Percentiles rank a stretch among this genome's conserved stretches.
Evolutionary conservation across 768 basidiomycete genomes (phyloP).

Genomic region (Tremella mesenterica): DNA sequence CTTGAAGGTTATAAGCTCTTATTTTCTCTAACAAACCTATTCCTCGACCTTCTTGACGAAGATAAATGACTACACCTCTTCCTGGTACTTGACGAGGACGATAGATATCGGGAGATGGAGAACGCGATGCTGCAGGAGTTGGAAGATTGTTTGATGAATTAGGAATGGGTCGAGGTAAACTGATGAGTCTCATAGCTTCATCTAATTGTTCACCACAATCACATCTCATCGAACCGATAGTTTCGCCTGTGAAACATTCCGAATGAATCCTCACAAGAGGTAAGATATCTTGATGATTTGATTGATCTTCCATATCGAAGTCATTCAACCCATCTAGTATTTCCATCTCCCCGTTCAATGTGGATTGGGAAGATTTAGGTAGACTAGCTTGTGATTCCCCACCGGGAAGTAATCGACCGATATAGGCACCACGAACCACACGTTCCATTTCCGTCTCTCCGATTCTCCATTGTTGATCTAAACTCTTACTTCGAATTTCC

Average conservation of each 20-base stretch:
- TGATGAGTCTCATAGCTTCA: slow-evolving; percentile 71
- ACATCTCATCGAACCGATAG: slow-evolving; percentile 94
- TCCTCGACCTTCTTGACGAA: slow-evolving; percentile 94
- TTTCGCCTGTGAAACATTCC: slow-evolving; percentile 98
- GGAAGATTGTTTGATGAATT: slow-evolving; percentile 1
- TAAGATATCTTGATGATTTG: slow-evolving; percentile 47
- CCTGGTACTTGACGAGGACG: slow-evolving; percentile 55
- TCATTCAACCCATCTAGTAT: not conserved
- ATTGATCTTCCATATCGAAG: not conserved
- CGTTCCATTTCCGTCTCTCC: slow-evolving; percentile 88
- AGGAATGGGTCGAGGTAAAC: slow-evolving; percentile 18
- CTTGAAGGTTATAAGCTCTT: slow-evolving; percentile 93
- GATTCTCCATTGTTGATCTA: slow-evolving; percentile 76
- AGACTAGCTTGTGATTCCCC: slow-evolving; percentile 25
- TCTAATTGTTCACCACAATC: slow-evolving; percentile 98
- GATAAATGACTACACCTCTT: slow-evolving; percentile 85
- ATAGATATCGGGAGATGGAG: slow-evolving; percentile 51
- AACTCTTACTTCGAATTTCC: slow-evolving; percentile 65
- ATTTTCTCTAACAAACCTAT: slow-evolving; percentile 95
- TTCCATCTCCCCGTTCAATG: not conserved
- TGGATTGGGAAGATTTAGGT: not conserved
- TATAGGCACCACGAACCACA: slow-evolving; percentile 84
- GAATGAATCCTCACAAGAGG: slow-evolving; percentile 94
- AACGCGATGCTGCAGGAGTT: slow-evolving; percentile 55
- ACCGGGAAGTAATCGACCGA: slow-evolving; percentile 53